A percentile compares a stretch with the other conserved stretches of the same genome.
phyloP scores from a whole-genome alignment of 73 alveolate species.

The Symbiodinium natans region DNA sequence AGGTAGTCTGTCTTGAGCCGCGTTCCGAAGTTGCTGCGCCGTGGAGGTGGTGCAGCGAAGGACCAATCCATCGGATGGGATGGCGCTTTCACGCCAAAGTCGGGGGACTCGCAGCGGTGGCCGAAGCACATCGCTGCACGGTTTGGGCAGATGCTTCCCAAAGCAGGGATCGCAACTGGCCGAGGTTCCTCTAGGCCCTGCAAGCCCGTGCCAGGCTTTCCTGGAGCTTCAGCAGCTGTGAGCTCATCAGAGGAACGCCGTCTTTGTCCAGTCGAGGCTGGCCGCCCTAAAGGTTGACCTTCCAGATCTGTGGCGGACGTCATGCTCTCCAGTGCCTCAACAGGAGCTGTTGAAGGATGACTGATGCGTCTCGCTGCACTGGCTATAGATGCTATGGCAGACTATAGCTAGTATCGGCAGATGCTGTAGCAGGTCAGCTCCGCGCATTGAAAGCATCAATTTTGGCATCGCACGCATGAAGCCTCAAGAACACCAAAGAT shows the following conservation, averaged over 20 bases:
- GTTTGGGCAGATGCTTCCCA: not conserved
- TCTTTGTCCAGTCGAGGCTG: not conserved
- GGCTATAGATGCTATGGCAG: too few relatives aligned
- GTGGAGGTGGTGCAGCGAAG: not conserved
- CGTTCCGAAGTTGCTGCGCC: not conserved
- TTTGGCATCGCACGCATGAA: not conserved
- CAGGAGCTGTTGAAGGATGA: too few relatives aligned
- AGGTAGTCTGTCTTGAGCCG: not conserved
- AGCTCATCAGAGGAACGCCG: slow-evolving; percentile 14
- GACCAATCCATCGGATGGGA: not conserved
- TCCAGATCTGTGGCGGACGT: not conserved
- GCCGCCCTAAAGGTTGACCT: not conserved
- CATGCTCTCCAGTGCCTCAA: too few relatives aligned
- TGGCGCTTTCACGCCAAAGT: not conserved
- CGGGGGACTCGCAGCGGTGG: not conserved
- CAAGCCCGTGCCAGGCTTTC: not conserved
- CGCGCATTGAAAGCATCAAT: not conserved
- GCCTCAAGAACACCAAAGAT: not conserved
- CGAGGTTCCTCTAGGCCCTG: not conserved
- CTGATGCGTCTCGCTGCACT: too few relatives aligned
- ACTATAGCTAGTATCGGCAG: too few relatives aligned
- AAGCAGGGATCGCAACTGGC: not conserved
- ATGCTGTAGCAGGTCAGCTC: too few relatives aligned
- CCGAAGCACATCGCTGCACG: not conserved
- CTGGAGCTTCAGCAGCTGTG: not conserved